Evolutionary conservation across 2,329 filamentous ascomycete genomes (phyloP), one percentile per base, ranked within the genome.

Genomic region (Stachybotrys elegans): DNA sequence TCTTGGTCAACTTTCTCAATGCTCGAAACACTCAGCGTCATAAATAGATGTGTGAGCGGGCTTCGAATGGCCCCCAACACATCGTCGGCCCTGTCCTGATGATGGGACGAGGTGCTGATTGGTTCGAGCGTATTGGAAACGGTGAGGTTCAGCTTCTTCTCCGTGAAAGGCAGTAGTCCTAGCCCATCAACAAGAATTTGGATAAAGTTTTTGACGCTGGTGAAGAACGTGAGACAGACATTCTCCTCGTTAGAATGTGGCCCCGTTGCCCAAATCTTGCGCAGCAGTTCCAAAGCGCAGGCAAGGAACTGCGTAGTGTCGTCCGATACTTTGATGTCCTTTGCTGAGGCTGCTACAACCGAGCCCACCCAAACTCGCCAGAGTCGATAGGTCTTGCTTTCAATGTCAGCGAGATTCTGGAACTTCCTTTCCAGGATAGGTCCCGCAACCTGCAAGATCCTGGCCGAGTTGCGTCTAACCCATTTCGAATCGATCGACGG

Each of bases 251-350:
- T 34, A 58, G 75, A 60, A 1, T 49, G 22, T 3, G 52, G 40
- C 6, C 62, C 61, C 19, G 27, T 41, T 0, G 56, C 50, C 88
- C 90, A 95, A 3, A 91, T 63, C 21, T 76, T 79, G 40, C 81
- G 77, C 6, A 95, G 67, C 19, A 90, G 65, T 34, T 81, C 81
- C 40, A 92, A 75, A 19, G 90, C 73, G 34, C 80, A 75, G 19
- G 86, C 84, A 48, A 95, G 76, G 46, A 91, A 92, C 48, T 82
- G 78, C 57, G 88, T 86, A 2, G 90, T 88, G 48, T 97, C 92
- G 12, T 78, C 78, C 0, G 89, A 90, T 6, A 91, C 83, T 55
- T 92, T 95, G 54, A 98, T 85, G 63, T 98, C 93, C 64, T 95
- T 95, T 34, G 75, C 77, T 20, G 84, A 84, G 31, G 86, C 86